Percentiles rank a stretch among this genome's conserved stretches.
Conservation (phyloP, 352 stramenopile species). For the Globisporangium okanoganense region DNA sequence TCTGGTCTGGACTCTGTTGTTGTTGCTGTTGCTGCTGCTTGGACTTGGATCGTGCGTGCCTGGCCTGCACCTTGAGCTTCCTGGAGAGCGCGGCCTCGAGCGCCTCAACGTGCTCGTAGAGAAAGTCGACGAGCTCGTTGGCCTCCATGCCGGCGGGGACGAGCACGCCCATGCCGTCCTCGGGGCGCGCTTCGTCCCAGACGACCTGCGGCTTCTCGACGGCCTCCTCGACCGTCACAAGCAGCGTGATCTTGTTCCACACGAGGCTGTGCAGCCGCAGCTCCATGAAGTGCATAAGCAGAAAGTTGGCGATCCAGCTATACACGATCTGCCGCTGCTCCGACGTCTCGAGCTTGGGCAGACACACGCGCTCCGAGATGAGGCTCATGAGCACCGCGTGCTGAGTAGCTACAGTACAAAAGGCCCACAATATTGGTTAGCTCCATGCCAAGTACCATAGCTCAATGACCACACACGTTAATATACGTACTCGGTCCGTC, state of each 20-base stretch:
- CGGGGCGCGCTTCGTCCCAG: conserved; percentile 47
- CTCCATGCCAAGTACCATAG: not conserved
- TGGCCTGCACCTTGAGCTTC: conserved; percentile 23
- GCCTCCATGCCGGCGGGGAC: conserved; percentile 61
- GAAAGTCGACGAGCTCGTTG: conserved; percentile 45
- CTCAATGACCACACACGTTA: not conserved
- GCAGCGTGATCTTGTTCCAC: conserved; percentile 81
- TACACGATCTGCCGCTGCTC: conserved; percentile 61
- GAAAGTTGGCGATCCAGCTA: conserved; percentile 70
- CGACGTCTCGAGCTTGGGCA: conserved; percentile 49
- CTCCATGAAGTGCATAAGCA: conserved; percentile 85
- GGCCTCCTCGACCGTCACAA: conserved; percentile 43
- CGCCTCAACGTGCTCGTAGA: conserved; percentile 63
- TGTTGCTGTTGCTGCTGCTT: conserved; percentile 5
- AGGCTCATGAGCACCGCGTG: conserved; percentile 61
- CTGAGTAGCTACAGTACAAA: conserved; percentile 24
- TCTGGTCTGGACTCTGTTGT: not conserved
- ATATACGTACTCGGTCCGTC: conserved; percentile 48
- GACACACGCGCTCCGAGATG: conserved; percentile 50
- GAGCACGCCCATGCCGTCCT: conserved; percentile 66
- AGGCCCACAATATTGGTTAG: not conserved
- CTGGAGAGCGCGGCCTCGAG: conserved; percentile 43
- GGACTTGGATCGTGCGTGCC: conserved; percentile 8
- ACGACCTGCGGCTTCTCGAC: conserved; percentile 35
- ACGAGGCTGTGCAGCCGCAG: conserved; percentile 72